Percentiles rank a stretch among this genome's conserved stretches.
These are phyloP conservation scores for Alopecurus myosuroides DNA, from an alignment of 176 grass and related monocot genomes.

Conservation along the genomic window DNA sequence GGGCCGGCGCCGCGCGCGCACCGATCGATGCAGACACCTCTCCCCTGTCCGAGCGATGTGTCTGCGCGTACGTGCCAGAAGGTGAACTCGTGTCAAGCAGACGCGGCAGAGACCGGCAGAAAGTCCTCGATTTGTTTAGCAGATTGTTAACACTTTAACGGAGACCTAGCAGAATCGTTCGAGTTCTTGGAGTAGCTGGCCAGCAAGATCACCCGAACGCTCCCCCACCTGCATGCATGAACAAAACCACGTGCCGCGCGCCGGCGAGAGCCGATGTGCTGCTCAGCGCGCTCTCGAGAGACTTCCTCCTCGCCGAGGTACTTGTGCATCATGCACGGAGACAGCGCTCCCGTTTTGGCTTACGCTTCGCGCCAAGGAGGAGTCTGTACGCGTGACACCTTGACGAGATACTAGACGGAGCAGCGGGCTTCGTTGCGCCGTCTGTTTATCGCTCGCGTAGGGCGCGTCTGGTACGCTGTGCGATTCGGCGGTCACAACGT, in stretches of 20 bases:
- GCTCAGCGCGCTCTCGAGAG: not conserved
- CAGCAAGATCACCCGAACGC: slow-evolving; percentile 11
- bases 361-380: too few species aligned
- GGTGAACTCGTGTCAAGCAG: not conserved
- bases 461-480: too few species aligned
- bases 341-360: not conserved
- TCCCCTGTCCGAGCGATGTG: not conserved
- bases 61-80: not conserved
- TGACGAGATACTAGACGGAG: too few species aligned
- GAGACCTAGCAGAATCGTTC: not conserved
- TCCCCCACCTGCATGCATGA: not conserved
- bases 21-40: not conserved
- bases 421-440: too few species aligned
- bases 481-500: too few species aligned
- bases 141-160: not conserved
- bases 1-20: too few species aligned
- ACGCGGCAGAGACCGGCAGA: not conserved
- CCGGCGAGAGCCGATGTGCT: not conserved
- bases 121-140: not conserved
- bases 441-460: too few species aligned
- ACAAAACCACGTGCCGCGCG: slow-evolving; percentile 5
- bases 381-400: too few species aligned
- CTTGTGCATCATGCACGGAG: not conserved
- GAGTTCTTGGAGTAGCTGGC: slow-evolving; percentile 25
- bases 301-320: not conserved